Evolutionary conservation across 2,329 filamentous ascomycete species (phyloP).

Genomic region (Fusarium drepaniforme): DNA sequence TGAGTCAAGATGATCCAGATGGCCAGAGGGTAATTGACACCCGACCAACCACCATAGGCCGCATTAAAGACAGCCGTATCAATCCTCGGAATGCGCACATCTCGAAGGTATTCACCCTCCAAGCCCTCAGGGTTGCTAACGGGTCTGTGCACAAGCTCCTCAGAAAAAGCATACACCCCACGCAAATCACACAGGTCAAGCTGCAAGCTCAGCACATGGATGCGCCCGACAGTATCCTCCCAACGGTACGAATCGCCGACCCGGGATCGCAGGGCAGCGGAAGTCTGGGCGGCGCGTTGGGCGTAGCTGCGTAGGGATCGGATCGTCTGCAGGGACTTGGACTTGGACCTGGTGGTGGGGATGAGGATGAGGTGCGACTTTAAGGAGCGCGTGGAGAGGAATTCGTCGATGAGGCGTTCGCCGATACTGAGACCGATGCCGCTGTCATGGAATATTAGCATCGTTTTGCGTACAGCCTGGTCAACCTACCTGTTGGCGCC

Average conservation of each 20-base stretch:
- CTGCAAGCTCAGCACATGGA: slow-evolving; percentile 70
- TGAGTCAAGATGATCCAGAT: slow-evolving; percentile 64
- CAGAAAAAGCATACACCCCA: slow-evolving; percentile 63
- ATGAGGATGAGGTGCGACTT: slow-evolving; percentile 81
- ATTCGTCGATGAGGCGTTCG: slow-evolving; percentile 89
- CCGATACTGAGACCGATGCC: slow-evolving; percentile 89
- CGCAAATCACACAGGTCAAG: slow-evolving; percentile 71
- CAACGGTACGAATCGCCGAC: slow-evolving; percentile 49
- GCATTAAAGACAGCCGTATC: slow-evolving; percentile 89
- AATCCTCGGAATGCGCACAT: slow-evolving; percentile 74
- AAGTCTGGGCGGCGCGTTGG: slow-evolving; percentile 55
- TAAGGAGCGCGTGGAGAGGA: slow-evolving; percentile 76
- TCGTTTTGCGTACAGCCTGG: neutral
- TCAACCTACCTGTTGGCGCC: slow-evolving; percentile 82
- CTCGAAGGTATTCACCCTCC: slow-evolving; percentile 52
- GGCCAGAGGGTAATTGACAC: slow-evolving; percentile 77
- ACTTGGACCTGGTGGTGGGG: slow-evolving; percentile 81
- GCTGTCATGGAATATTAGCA: slow-evolving; percentile 59
- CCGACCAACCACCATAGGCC: slow-evolving; percentile 87
- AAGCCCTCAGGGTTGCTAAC: slow-evolving; percentile 59
- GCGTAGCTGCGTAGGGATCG: slow-evolving; percentile 71
- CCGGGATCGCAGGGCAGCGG: slow-evolving; percentile 53
- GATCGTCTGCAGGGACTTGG: slow-evolving; percentile 82
- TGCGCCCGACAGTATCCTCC: slow-evolving; percentile 59
- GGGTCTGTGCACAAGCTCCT: slow-evolving; percentile 57